phyloP scores from a whole-genome alignment of 2,329 filamentous ascomycete species.

The Colletotrichum graminicola region DNA sequence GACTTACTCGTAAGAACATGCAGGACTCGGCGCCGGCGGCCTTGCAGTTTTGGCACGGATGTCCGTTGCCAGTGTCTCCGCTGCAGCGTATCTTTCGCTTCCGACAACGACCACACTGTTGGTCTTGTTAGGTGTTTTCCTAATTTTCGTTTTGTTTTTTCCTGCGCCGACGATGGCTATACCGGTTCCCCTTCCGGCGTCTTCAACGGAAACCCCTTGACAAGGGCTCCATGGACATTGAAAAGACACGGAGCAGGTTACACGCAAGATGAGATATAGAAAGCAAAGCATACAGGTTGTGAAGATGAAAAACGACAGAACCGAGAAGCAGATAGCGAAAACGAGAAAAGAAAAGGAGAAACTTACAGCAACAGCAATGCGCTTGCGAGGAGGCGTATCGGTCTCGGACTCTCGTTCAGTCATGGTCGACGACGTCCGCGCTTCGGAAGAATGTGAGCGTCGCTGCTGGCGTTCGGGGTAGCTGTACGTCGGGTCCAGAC shows the following conservation, averaged over 20 bases:
- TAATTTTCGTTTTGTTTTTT: slow-evolving; percentile 6
- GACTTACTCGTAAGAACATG: slow-evolving; percentile 81
- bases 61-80: slow-evolving; percentile 82
- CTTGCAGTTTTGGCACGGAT: slow-evolving; percentile 86
- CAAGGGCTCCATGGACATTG: background rate
- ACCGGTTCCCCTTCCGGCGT: slow-evolving; percentile 16
- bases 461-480: slow-evolving; percentile 53
- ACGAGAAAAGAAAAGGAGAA: background rate
- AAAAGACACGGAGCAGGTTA: background rate
- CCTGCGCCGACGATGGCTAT: slow-evolving; percentile 9
- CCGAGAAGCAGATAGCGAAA: background rate
- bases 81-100: slow-evolving; percentile 96
- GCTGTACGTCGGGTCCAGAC: slow-evolving; percentile 53
- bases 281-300: background rate
- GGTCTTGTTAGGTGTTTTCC: slow-evolving; percentile 35
- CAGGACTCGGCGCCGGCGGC: slow-evolving; percentile 78
- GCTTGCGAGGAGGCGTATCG: slow-evolving; percentile 64
- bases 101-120: slow-evolving; percentile 87
- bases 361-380: slow-evolving; percentile 71
- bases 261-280: background rate
- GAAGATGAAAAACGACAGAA: background rate
- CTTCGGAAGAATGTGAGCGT: slow-evolving; percentile 53
- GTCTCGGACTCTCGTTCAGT: slow-evolving; percentile 56
- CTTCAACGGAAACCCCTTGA: background rate
- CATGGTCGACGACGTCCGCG: slow-evolving; percentile 53